These are phyloP conservation scores for Adansonia digitata DNA, from an alignment of 345 rosid species.

Conservation along the genomic window DNA sequence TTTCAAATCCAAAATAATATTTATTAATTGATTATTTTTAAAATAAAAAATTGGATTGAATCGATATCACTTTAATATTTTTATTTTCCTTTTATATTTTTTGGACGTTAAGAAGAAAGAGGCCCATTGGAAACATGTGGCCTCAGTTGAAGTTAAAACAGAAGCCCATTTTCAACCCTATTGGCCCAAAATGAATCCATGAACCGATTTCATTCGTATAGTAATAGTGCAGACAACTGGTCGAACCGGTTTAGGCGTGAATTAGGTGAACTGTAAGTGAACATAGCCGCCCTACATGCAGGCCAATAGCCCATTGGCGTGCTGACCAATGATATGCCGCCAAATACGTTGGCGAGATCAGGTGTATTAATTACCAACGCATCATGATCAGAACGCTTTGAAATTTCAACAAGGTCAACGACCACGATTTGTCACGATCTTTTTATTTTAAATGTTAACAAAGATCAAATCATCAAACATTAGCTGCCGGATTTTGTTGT, in stretches of 20 bases:
- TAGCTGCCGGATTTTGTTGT: neutral
- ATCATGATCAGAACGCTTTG: neutral
- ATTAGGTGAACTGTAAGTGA: neutral
- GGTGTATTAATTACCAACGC: neutral
- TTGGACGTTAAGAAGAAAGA: neutral
- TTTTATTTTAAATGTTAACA: neutral
- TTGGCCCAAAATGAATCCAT: neutral
- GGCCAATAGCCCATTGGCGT: neutral
- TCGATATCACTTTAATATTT: too few species aligned
- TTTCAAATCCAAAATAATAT: too few species aligned
- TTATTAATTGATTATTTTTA: too few species aligned
- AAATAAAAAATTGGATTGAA: too few species aligned
- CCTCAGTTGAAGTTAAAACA: neutral
- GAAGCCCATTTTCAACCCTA: neutral
- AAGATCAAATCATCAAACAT: neutral
- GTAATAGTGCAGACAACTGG: neutral
- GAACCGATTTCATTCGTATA: neutral
- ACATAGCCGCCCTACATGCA: neutral
- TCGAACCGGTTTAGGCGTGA: neutral
- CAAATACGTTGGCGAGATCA: neutral
- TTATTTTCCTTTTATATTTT: too few species aligned
- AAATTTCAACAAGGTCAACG: conserved; percentile 6
- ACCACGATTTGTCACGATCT: neutral
- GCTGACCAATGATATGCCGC: neutral
- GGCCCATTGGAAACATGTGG: neutral